These are phyloP conservation scores for Lumnitzera littorea DNA, from an alignment of 345 rosid genomes.

Conservation along the genomic window DNA sequence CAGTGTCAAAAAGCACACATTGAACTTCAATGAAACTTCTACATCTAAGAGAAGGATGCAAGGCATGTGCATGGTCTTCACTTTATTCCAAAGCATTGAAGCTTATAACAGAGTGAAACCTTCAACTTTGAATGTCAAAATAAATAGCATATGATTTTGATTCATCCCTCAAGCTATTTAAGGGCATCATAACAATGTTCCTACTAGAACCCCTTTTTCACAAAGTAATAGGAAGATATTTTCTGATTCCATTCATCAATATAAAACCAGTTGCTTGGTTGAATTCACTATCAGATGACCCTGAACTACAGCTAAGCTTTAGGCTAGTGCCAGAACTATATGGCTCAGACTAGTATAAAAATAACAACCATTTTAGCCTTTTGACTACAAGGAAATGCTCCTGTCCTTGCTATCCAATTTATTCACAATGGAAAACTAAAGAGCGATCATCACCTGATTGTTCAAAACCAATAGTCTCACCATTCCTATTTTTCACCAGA, in stretches of 20 bases:
- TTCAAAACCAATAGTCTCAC: constrained; percentile 23
- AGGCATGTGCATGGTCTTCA: too few species aligned
- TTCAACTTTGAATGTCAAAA: constrained; percentile 44
- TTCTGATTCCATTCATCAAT: constrained; percentile 34
- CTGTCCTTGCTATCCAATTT: constrained; percentile 59
- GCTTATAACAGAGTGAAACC: too few species aligned
- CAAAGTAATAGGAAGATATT: constrained; percentile 73
- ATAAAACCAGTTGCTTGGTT: constrained; percentile 48
- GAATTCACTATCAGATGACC: constrained; percentile 20
- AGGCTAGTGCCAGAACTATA: constrained; percentile 24
- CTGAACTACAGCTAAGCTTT: constrained; percentile 44
- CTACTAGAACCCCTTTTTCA: constrained; percentile 47
- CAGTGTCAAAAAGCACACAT: too few species aligned
- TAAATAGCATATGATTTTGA: constrained; percentile 47
- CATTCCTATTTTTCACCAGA: constrained; percentile 33
- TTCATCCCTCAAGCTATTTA: constrained; percentile 73
- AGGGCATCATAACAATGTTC: constrained; percentile 65
- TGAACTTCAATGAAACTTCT: too few species aligned
- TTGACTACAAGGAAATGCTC: constrained; percentile 53
- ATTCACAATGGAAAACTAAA: constrained; percentile 39
- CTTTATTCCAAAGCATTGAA: too few species aligned
- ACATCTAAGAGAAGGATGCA: not conserved
- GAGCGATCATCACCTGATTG: constrained; percentile 19
- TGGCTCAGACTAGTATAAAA: constrained; percentile 34
- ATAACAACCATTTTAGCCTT: constrained; percentile 46